A percentile compares a stretch with the other conserved stretches of the same genome.
These are phyloP conservation scores for Fusarium denticulatum DNA, from an alignment of 2,329 filamentous ascomycete species.

Conservation along the genomic window DNA sequence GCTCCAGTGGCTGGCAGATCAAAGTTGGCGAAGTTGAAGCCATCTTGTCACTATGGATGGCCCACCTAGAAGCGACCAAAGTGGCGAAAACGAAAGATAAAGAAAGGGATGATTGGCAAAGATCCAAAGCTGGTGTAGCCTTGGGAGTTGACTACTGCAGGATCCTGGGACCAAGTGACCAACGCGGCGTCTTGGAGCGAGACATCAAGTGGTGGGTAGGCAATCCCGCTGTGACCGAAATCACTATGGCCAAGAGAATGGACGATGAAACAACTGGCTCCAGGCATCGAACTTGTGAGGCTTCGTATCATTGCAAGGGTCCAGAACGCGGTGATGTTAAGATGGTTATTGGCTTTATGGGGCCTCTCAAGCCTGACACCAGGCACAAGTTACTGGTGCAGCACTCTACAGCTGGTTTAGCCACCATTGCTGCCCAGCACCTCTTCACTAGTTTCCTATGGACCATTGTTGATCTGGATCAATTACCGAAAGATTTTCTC, in stretches of 20 bases:
- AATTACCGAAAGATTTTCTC: not conserved
- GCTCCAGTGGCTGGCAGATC: not conserved
- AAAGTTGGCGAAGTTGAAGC: not conserved
- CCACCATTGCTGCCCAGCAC: not conserved
- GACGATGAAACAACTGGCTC: not conserved
- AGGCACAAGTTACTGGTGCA: not conserved
- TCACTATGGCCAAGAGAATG: not conserved
- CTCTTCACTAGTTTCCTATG: not conserved
- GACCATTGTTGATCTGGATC: not conserved
- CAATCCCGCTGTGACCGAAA: not conserved
- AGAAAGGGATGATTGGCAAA: not conserved
- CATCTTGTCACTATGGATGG: not conserved
- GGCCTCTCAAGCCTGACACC: not conserved
- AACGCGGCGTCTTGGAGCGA: not conserved
- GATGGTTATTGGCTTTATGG: not conserved
- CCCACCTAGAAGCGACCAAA: not conserved
- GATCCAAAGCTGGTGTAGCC: not conserved
- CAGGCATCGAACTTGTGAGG: not conserved
- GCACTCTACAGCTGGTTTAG: not conserved
- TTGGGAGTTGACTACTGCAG: not conserved
- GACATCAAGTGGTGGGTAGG: not conserved
- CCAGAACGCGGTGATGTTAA: not conserved
- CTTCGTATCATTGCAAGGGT: not conserved
- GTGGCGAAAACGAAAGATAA: fast-evolving
- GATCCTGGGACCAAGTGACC: not conserved